A percentile compares a stretch with the other conserved stretches of the same genome.
These are phyloP conservation scores for Vicia villosa DNA, from an alignment of 306 rosid species.

Conservation along the genomic window DNA sequence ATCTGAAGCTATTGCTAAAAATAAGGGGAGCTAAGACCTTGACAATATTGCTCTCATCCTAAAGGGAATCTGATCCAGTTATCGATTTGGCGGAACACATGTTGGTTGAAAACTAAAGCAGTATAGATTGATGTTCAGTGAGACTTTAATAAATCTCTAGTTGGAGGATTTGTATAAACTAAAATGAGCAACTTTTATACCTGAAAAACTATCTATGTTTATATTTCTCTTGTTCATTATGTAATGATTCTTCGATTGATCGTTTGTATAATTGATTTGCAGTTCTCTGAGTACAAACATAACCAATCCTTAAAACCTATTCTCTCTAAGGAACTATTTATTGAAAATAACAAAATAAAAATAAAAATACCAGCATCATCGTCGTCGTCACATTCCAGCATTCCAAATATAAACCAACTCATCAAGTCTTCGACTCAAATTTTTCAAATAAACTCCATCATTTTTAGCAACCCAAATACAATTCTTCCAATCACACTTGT, in stretches of 20 bases:
- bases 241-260: constrained; percentile 15
- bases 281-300: background rate
- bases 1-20: constrained; percentile 68
- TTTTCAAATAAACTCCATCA: constrained; percentile 43
- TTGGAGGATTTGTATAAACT: constrained; percentile 14
- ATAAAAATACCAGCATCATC: background rate
- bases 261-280: background rate
- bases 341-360: background rate
- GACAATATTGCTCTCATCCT: background rate
- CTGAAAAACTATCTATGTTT: background rate
- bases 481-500: constrained; percentile 49
- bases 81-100: constrained; percentile 6
- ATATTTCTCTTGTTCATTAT: constrained; percentile 3
- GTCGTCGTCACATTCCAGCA: background rate
- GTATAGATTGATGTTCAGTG: constrained; percentile 8
- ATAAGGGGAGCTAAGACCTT: constrained; percentile 40
- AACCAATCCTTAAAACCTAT: background rate
- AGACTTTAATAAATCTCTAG: constrained; percentile 16
- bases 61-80: constrained; percentile 20
- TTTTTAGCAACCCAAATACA: constrained; percentile 53
- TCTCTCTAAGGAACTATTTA: background rate
- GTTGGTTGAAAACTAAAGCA: constrained; percentile 30
- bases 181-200: constrained; percentile 21
- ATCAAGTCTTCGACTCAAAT: background rate
- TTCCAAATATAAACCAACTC: constrained; percentile 39